Evolutionary conservation across 2,329 filamentous ascomycete genomes (phyloP).

Genomic region (Cytospora paraplurivora): DNA sequence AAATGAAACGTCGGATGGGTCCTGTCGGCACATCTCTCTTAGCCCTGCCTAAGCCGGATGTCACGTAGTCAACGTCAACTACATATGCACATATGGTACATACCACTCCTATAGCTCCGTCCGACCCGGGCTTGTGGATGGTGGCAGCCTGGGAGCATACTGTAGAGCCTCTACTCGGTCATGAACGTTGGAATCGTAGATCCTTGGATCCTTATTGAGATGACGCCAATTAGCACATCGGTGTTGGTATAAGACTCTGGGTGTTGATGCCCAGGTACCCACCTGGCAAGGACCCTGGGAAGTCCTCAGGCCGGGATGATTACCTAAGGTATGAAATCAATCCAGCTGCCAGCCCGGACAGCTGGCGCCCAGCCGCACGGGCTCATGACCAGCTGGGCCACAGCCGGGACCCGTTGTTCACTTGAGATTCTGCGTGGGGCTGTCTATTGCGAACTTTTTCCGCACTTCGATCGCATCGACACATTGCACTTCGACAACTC

Average conservation of each 20-base stretch:
- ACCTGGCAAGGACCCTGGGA: too few species aligned
- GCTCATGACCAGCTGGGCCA: slow-evolving; percentile 20
- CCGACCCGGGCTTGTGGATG: neutral
- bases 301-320: too few species aligned
- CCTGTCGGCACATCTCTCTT: neutral
- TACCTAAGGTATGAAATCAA: too few species aligned
- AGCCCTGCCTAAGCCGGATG: neutral
- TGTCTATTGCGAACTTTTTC: slow-evolving; percentile 21
- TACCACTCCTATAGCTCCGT: neutral
- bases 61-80: neutral
- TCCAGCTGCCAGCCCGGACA: neutral
- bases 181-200: too few species aligned
- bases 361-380: neutral
- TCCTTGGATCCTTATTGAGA: too few species aligned
- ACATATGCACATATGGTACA: neutral
- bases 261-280: too few species aligned
- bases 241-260: too few species aligned
- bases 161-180: too few species aligned
- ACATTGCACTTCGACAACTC: slow-evolving; percentile 8
- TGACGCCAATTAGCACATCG: too few species aligned
- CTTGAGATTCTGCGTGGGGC: neutral
- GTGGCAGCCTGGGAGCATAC: too few species aligned
- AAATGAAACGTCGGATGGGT: neutral
- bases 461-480: slow-evolving; percentile 15
- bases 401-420: neutral